Base-by-base conservation (phyloP, 2,329 filamentous ascomycete species). In the Trichoderma asperellum region DNA sequence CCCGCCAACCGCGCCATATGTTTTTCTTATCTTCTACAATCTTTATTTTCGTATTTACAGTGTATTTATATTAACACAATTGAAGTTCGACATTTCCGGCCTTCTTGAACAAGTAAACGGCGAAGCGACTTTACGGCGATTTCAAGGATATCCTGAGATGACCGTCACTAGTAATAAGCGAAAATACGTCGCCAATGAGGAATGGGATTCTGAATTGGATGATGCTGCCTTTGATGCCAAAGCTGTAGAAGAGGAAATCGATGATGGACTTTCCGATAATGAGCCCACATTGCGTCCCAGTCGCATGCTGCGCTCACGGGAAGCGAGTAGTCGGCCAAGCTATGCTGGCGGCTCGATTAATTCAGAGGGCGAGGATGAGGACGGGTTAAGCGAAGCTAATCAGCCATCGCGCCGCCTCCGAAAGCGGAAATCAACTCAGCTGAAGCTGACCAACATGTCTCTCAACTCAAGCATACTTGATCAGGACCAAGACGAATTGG, bases 101-200 rank as follows among this genome's bases (percentile, higher is more conserved):
- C 75, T 82, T 0, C 61, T 77, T 63, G 68, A 72, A 5, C 70
- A 79, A 12, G 72, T 78, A 40, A 80, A 79, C 75, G 81, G 79
- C 47, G 73, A 72, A 67, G 67, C 65, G 35, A 77, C 78, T 5
- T 70, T 82, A 40, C 62, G 71, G 12, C 70, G 71, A 11, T 74
- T 71, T 68, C 40, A 64, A 27, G 40, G 58, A 7, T n/a, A 8
- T 4, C 21, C 24, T 5, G 16, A 47, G 2, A 75, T 74, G 70
- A 66, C 71, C n/a, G 35, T 55, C 11, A 24, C 34, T 1, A 35
- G 69, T 52, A 74, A 72, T 37, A 81, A 81, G 66, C 78, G 80
- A 14, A 81, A 81, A 72, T 68, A 74, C 67, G 67, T 24, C 5
- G 58, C 71, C 2, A 73, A 76, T 3, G 73, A 78, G 52, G 74